These are phyloP conservation scores for Phyllostachys edulis DNA, from an alignment of 176 grass and related monocot species.

Conservation along the genomic window DNA sequence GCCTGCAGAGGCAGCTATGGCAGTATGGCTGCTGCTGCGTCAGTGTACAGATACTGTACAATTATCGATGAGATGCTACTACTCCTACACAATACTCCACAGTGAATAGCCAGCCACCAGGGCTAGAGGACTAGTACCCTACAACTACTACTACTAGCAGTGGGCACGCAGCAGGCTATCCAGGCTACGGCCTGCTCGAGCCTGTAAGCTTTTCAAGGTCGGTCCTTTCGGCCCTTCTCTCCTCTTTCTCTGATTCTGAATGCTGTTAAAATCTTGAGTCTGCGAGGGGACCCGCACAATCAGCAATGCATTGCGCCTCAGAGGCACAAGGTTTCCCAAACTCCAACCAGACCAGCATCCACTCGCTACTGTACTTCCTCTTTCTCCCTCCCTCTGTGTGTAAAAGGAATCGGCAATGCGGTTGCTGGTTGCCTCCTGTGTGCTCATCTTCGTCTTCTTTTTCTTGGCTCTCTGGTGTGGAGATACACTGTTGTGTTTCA, in stretches of 20 bases:
- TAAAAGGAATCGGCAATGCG: background rate
- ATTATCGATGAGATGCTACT: background rate
- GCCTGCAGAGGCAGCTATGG: too few relatives aligned
- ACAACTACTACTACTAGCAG: too few relatives aligned
- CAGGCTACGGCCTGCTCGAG: background rate
- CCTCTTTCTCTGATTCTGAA: background rate
- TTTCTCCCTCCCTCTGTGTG: too few relatives aligned
- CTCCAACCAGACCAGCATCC: too few relatives aligned
- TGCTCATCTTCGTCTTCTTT: background rate
- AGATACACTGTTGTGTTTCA: background rate
- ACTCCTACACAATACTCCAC: background rate
- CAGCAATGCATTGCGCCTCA: background rate
- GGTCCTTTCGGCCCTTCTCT: background rate
- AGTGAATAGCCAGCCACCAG: background rate
- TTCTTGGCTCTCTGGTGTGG: background rate
- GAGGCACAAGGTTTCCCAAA: too few relatives aligned
- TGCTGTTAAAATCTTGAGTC: background rate
- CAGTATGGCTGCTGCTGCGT: too few relatives aligned
- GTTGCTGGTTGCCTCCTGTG: background rate
- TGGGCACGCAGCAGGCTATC: background rate
- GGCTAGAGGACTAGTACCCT: background rate
- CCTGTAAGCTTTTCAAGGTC: background rate
- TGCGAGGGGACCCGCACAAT: background rate
- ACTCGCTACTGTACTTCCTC: too few relatives aligned
- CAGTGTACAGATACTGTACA: too few relatives aligned